Evolutionary conservation across 345 rosid species (phyloP), one percentile per base, ranked within the genome.

Genomic region (Citrus inodora): DNA sequence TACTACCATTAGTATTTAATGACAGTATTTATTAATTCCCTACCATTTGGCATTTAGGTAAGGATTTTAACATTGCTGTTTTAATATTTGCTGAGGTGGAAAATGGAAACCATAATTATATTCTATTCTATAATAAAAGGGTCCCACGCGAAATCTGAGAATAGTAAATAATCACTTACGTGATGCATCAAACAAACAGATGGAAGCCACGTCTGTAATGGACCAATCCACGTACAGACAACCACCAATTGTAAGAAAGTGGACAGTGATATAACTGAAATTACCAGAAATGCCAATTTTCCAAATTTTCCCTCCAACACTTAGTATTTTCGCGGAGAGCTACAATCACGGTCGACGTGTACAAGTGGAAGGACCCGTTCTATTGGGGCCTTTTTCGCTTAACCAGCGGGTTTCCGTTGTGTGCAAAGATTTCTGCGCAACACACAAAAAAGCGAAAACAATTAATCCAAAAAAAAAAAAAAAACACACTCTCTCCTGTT

Each of bases 291-390:
- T 38, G 78, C 48, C 46, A 64, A 32, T 10, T 51, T 65, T 75
- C 71, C 78, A 65, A 75, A 59, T 30, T 48, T 75, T 75, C 78
- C 78, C 78, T 75, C 78, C 78, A 32, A 27, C 66, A n/a, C 21
- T n/a, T 35, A 9, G 14, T 30, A 62, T 38, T 74, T 74, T 60
- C 67, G 68, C 70, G 63, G 70, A 75, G 78, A 46, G 67, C 83
- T 75, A 71, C 73, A 71, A 77, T 68, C 10, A 48, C 77, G 81
- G 93, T 65, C 84, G 92, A 89, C 90, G 90, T 87, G 92, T 60
- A 82, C 83, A 86, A 58, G 55, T 75, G 85, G 32, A 70, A 62
- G 76, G 77, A 46, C 81, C 83, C 84, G 81, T 74, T 74, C 74
- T 71, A 27, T 81, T 82, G 80, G 78, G 80, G 79, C 74, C 25